Evolutionary conservation across 1,284 basidiomycete genomes (phyloP).

Genomic region (Rhodotorula sp.): DNA sequence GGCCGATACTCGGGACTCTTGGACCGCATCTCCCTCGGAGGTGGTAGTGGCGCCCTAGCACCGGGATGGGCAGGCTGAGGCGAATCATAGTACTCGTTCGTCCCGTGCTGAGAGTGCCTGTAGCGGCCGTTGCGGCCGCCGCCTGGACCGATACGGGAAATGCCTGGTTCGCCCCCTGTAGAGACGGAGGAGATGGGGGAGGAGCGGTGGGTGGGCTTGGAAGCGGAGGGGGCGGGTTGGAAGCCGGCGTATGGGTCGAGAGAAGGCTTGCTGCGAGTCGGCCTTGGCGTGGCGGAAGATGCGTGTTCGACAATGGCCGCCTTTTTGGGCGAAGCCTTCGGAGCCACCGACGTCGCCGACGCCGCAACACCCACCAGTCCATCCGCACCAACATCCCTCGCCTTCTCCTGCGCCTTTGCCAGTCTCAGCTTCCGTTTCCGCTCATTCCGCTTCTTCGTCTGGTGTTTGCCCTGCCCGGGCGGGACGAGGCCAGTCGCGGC

Average conservation of each 20-base stretch:
- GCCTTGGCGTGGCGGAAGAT: not conserved
- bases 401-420: not conserved
- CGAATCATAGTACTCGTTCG: not conserved
- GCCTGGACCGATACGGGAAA: constrained; percentile 15
- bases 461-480: not conserved
- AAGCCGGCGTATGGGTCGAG: not conserved
- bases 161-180: constrained; percentile 24
- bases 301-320: no score
- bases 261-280: not conserved
- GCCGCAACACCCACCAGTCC: not conserved
- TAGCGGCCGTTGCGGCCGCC: not conserved
- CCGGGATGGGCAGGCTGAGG: constrained; percentile 1
- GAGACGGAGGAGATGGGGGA: not conserved
- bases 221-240: not conserved
- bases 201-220: not conserved
- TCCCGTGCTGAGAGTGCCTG: not conserved
- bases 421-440: constrained; percentile 15
- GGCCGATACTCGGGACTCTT: constrained; percentile 1
- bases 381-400: not conserved
- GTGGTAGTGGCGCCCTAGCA: not conserved
- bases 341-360: not conserved
- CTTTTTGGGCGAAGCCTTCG: not conserved
- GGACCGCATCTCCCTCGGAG: not conserved
- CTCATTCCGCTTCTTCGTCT: constrained; percentile 24
- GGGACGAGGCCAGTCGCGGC: not conserved